phyloP scores from a whole-genome alignment of 2,329 filamentous ascomycete genomes.

The Neofusicoccum sp. region DNA sequence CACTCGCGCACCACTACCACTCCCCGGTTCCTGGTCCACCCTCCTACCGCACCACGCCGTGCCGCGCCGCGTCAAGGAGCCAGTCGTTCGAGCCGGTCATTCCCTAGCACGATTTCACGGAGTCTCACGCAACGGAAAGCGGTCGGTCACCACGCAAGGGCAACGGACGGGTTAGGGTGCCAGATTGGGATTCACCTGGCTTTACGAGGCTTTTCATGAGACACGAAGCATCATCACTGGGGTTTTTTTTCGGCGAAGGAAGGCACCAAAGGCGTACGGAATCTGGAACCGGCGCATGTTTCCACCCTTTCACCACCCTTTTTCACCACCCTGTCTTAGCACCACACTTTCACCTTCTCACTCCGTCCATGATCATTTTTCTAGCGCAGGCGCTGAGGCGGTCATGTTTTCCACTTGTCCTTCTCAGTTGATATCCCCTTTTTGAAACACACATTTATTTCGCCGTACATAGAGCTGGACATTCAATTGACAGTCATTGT shows the following conservation, averaged over 20 bases:
- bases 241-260: background rate
- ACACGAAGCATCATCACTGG: background rate
- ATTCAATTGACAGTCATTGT: background rate
- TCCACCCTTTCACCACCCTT: background rate
- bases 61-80: background rate
- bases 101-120: conserved; percentile 4
- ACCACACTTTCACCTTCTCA: background rate
- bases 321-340: background rate
- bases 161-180: background rate
- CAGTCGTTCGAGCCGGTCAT: background rate
- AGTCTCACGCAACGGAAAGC: conserved; percentile 7
- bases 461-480: background rate
- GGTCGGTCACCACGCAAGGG: background rate
- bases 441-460: background rate
- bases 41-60: background rate
- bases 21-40: background rate
- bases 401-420: background rate
- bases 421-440: conserved; percentile 12
- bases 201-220: conserved; percentile 7
- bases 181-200: background rate
- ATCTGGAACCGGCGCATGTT: background rate
- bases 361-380: background rate
- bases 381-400: conserved; percentile 9
- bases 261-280: background rate
- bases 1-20: background rate